Conservation (phyloP, 2,329 filamentous ascomycete species). For the Fusarium sp. region DNA sequence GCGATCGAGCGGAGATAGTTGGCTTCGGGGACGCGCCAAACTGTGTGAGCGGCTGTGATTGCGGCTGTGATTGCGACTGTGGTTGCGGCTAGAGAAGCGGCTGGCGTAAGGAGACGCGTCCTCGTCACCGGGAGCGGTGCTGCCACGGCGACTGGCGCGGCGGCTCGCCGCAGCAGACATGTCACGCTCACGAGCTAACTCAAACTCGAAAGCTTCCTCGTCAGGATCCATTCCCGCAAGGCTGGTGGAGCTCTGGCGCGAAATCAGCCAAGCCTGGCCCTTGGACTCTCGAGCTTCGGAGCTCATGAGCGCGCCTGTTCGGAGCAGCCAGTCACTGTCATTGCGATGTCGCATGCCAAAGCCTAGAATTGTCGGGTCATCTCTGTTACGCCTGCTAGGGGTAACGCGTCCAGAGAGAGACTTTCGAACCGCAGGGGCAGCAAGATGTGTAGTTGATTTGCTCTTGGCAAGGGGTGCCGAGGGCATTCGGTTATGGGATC, state of each 20-base stretch:
- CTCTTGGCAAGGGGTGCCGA: constrained; percentile 66
- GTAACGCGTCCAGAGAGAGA: constrained; percentile 49
- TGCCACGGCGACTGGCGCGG: constrained; percentile 61
- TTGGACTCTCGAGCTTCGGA: constrained; percentile 74
- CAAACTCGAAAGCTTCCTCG: constrained; percentile 64
- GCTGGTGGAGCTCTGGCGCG: constrained; percentile 73
- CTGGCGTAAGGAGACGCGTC: constrained; percentile 54
- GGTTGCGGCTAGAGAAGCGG: constrained; percentile 60
- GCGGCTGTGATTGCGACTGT: constrained; percentile 58
- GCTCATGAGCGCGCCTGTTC: constrained; percentile 71
- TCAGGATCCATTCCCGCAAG: constrained; percentile 66
- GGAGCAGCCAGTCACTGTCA: constrained; percentile 74
- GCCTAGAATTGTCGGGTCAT: constrained; percentile 36
- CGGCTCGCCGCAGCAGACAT: constrained; percentile 54
- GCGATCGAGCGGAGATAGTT: constrained; percentile 58
- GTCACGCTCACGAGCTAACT: constrained; percentile 64
- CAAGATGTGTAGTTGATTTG: constrained; percentile 71
- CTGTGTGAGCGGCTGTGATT: constrained; percentile 52
- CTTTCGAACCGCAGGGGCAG: constrained; percentile 38
- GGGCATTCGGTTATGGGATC: constrained; percentile 57
- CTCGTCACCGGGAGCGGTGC: constrained; percentile 54
- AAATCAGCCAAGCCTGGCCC: constrained; percentile 76
- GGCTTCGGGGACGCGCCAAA: constrained; percentile 50
- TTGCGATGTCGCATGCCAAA: constrained; percentile 52
- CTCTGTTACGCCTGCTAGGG: constrained; percentile 50